phyloP scores from a whole-genome alignment of 2,329 filamentous ascomycete genomes.

The Alternaria ventricosa region DNA sequence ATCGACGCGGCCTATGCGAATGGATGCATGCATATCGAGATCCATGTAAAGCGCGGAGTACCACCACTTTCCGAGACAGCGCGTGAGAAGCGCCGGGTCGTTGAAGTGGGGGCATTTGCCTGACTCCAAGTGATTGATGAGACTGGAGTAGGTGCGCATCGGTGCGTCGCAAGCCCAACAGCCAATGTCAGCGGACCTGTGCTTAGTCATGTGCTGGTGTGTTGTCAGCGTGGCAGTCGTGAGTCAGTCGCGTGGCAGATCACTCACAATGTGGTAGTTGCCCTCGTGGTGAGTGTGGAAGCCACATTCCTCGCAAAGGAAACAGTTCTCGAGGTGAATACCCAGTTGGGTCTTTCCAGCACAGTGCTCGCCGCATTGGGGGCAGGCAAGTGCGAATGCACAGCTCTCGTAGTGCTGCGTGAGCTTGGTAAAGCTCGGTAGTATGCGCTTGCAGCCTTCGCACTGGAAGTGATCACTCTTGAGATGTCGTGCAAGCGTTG shows the following conservation, averaged over 20 bases:
- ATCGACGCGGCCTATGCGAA: conserved; percentile 34
- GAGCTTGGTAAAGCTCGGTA: conserved; percentile 38
- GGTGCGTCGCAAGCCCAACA: conserved; percentile 37
- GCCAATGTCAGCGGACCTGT: conserved; percentile 20
- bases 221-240: conserved; percentile 1
- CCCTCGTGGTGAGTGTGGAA: conserved; percentile 30
- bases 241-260: not conserved
- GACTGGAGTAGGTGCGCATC: conserved; percentile 33
- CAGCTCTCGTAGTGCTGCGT: conserved; percentile 32
- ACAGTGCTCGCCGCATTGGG: conserved; percentile 26
- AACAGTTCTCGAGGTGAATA: conserved; percentile 31
- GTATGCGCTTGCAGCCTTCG: conserved; percentile 35
- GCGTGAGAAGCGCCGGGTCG: conserved; percentile 54
- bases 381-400: conserved; percentile 24
- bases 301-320: conserved; percentile 28
- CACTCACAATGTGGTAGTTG: conserved; percentile 31
- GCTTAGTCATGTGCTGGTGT: conserved; percentile 40
- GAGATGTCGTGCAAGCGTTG: conserved; percentile 31
- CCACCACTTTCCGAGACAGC: conserved; percentile 42
- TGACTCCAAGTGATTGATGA: conserved; percentile 55
- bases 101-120: conserved; percentile 72
- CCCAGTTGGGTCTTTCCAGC: conserved; percentile 26
- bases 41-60: conserved; percentile 45
- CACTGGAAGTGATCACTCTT: conserved; percentile 41
- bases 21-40: conserved; percentile 40